Conservation (phyloP, 306 rosid genomes). For the Sicyos baderoa region DNA sequence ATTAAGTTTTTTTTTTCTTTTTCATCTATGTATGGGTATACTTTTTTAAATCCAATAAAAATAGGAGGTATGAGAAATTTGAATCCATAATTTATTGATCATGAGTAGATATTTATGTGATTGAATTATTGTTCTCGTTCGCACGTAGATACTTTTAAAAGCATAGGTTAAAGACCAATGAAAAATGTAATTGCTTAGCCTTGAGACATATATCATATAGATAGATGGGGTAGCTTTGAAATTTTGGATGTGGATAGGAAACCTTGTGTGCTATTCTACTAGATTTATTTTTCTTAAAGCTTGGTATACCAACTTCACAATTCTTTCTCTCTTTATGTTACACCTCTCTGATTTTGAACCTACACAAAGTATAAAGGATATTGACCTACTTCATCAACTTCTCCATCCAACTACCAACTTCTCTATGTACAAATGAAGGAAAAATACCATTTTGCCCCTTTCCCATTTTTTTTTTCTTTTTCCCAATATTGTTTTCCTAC, state of each 20-base stretch:
- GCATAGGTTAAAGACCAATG: constrained; percentile 9
- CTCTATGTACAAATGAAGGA: background rate
- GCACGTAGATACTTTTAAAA: background rate
- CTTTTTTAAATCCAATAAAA: no score
- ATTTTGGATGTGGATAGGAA: background rate
- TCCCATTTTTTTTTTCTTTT: no score
- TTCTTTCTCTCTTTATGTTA: background rate
- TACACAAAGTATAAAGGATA: constrained; percentile 5
- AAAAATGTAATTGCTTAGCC: background rate
- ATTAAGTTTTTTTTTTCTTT: no score
- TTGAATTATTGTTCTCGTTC: background rate
- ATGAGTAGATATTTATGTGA: no score
- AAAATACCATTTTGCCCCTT: constrained; percentile 19
- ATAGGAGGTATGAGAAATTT: no score
- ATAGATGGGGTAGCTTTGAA: constrained; percentile 20
- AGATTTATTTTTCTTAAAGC: background rate
- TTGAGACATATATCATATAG: background rate
- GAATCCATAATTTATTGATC: no score
- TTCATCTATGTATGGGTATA: no score
- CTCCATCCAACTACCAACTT: constrained; percentile 21
- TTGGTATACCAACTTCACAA: no score
- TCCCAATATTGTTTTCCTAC: constrained; percentile 9
- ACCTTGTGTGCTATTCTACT: constrained; percentile 11
- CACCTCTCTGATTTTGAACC: constrained; percentile 1
- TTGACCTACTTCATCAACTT: constrained; percentile 24